Conservation (phyloP, 805 yeast species). For the Kazachstania kunashirensis region DNA sequence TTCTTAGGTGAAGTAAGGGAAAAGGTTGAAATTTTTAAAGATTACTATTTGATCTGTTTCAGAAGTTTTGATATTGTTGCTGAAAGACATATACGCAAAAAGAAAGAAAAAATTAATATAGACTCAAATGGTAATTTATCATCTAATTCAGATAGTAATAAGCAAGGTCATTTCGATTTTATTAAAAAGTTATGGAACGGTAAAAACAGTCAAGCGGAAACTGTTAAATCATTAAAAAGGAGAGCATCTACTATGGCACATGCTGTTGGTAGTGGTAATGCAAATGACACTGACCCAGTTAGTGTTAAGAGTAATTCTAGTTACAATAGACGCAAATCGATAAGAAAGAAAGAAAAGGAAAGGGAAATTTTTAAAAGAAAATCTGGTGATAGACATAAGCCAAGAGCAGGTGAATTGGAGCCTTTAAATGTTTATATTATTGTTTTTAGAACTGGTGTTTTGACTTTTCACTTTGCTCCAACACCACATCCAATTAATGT, state of each 20-base stretch:
- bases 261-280: slow-evolving; percentile 2
- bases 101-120: slow-evolving; percentile 31
- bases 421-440: slow-evolving; percentile 90
- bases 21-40: slow-evolving; percentile 85
- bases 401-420: slow-evolving; percentile 50
- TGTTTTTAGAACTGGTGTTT: slow-evolving; percentile 82
- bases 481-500: slow-evolving; percentile 96
- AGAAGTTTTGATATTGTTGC: slow-evolving; percentile 73
- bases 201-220: slow-evolving; percentile 1
- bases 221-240: slow-evolving; percentile 4
- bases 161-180: neutral
- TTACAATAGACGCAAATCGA: slow-evolving; percentile 19
- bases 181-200: slow-evolving; percentile 1
- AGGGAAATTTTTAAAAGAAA: slow-evolving; percentile 34
- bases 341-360: slow-evolving; percentile 27
- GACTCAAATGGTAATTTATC: slow-evolving; percentile 3
- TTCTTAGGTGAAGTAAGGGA: slow-evolving; percentile 89
- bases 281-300: slow-evolving; percentile 4
- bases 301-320: slow-evolving; percentile 6
- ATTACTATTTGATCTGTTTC: slow-evolving; percentile 87
- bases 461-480: slow-evolving; percentile 89
- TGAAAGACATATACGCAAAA: slow-evolving; percentile 49
- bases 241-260: slow-evolving; percentile 6
- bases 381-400: slow-evolving; percentile 37
- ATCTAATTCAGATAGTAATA: slow-evolving; percentile 4